A percentile compares a stretch with the other conserved stretches of the same genome.
phyloP scores from a whole-genome alignment of 345 rosid genomes.

The Pseudoturritis turrita region DNA sequence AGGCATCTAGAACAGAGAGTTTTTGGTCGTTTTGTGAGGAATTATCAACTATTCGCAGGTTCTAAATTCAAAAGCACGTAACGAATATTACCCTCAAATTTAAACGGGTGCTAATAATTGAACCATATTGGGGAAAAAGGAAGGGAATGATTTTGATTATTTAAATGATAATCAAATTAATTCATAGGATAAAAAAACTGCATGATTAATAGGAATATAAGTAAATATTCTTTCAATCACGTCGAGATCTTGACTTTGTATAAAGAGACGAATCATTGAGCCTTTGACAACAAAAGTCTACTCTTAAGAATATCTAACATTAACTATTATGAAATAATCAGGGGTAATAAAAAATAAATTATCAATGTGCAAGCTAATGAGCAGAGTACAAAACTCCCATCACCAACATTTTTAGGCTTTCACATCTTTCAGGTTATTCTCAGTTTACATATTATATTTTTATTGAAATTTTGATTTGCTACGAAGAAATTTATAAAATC shows the following conservation, averaged over 20 bases:
- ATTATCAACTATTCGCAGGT: conserved; percentile 21
- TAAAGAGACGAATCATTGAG: conserved; percentile 35
- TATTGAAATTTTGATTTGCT: too few relatives aligned
- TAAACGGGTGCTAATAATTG: conserved; percentile 14
- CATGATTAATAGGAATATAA: conserved; percentile 27
- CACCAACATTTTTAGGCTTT: neutral
- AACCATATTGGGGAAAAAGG: neutral
- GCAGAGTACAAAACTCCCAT: neutral
- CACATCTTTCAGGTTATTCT: neutral
- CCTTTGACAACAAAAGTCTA: conserved; percentile 34
- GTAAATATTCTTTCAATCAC: conserved; percentile 33
- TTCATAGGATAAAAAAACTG: neutral
- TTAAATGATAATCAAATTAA: neutral
- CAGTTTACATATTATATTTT: neutral
- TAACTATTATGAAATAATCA: neutral
- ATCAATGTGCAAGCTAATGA: too few relatives aligned
- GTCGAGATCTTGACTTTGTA: conserved; percentile 29
- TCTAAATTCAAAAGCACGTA: conserved; percentile 17
- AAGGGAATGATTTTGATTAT: neutral
- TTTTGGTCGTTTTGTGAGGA: conserved; percentile 11
- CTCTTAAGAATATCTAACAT: conserved; percentile 24
- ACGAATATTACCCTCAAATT: conserved; percentile 22
- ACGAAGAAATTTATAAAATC: neutral
- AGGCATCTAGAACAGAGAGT: conserved; percentile 9
- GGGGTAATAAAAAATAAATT: neutral